Evolutionary conservation across 495 filamentous ascomycete genomes (phyloP).

Genomic region (Aspergillus indologenus): DNA sequence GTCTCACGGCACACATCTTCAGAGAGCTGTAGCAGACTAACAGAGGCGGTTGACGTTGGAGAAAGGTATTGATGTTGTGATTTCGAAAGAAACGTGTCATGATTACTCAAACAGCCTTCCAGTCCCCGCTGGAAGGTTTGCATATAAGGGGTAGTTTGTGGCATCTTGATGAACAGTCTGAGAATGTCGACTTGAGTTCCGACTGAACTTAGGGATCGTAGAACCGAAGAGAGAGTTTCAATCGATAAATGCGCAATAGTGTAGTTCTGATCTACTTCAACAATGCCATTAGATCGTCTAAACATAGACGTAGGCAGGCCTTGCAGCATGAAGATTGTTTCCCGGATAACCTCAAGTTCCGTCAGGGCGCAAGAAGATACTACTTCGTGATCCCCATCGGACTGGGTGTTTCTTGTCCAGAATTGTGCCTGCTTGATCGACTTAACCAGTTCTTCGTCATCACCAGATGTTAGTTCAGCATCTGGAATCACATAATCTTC

Average conservation of each 20-base stretch:
- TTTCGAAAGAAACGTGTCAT: slow-evolving; percentile 44
- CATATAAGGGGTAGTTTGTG: slow-evolving; percentile 45
- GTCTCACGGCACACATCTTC: slow-evolving; percentile 55
- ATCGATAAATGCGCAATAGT: slow-evolving; percentile 38
- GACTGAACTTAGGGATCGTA: slow-evolving; percentile 42
- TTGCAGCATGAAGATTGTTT: slow-evolving; percentile 79
- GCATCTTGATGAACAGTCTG: slow-evolving; percentile 40
- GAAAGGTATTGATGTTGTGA: slow-evolving; percentile 44
- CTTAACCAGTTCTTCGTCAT: slow-evolving; percentile 41
- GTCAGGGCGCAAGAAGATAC: slow-evolving; percentile 53
- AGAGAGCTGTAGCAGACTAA: slow-evolving; percentile 61
- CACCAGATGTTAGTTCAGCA: slow-evolving; percentile 33
- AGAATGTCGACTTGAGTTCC: slow-evolving; percentile 46
- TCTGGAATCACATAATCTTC: slow-evolving; percentile 39
- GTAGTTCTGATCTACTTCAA: slow-evolving; percentile 38
- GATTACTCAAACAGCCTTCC: slow-evolving; percentile 36
- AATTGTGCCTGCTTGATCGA: slow-evolving; percentile 59
- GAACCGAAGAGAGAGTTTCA: slow-evolving; percentile 35
- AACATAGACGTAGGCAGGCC: slow-evolving; percentile 77
- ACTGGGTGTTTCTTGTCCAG: slow-evolving; percentile 52
- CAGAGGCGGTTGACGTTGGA: slow-evolving; percentile 25
- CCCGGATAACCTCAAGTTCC: slow-evolving; percentile 72
- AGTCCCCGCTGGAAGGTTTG: slow-evolving; percentile 55
- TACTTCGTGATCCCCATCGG: slow-evolving; percentile 22
- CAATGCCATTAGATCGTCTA: slow-evolving; percentile 35